Conservation (phyloP, 2,329 filamentous ascomycete genomes). For the Colletotrichum orbiculare region DNA sequence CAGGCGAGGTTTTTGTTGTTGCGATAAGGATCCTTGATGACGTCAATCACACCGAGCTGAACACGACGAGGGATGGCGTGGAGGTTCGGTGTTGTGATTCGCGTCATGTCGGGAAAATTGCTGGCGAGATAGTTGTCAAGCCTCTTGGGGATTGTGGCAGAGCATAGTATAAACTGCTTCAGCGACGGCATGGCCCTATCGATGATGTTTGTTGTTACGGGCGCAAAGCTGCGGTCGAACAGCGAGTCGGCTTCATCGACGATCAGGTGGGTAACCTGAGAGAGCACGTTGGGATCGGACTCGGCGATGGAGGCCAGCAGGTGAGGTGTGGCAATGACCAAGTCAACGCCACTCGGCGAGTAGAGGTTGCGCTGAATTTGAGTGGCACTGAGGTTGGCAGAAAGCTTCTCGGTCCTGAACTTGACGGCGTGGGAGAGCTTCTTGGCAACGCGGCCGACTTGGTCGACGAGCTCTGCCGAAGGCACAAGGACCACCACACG, state of each 20-base stretch:
- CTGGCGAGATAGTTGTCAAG: conserved; percentile 86
- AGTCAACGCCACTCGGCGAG: conserved; percentile 81
- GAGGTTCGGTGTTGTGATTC: conserved; percentile 93
- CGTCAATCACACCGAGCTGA: conserved; percentile 92
- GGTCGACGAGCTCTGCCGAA: conserved; percentile 89
- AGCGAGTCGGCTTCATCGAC: conserved; percentile 97
- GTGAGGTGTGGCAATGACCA: conserved; percentile 89
- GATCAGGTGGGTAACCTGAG: conserved; percentile 88
- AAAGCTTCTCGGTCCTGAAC: conserved; percentile 86
- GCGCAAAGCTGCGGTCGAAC: conserved; percentile 90
- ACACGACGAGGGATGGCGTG: conserved; percentile 96
- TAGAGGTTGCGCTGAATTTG: conserved; percentile 90
- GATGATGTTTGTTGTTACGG: conserved; percentile 84
- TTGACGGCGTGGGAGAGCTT: conserved; percentile 85
- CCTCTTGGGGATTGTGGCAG: conserved; percentile 91
- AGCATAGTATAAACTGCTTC: conserved; percentile 90
- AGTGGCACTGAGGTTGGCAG: conserved; percentile 78
- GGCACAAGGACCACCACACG: conserved; percentile 89
- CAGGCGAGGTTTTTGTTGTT: conserved; percentile 95
- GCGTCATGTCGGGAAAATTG: conserved; percentile 83
- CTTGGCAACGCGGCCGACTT: conserved; percentile 86
- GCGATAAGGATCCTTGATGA: conserved; percentile 90
- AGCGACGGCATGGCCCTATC: conserved; percentile 84
- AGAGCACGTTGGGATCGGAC: conserved; percentile 90
- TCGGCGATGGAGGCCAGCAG: conserved; percentile 89